Percentiles rank a stretch among this genome's conserved stretches.
phyloP scores from a whole-genome alignment of 176 grass and related monocot genomes.

The Panicum miliaceum region DNA sequence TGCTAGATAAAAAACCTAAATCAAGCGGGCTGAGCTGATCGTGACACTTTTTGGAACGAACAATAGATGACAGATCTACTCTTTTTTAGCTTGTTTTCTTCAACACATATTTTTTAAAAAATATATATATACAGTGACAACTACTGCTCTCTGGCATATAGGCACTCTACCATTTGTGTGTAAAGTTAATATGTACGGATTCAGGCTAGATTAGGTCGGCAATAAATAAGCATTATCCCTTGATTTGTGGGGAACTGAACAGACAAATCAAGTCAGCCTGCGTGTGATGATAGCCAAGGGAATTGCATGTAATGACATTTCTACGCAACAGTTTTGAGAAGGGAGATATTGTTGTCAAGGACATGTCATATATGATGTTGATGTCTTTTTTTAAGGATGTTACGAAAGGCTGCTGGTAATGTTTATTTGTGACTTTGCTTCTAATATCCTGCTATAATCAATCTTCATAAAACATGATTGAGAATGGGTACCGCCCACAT shows the following conservation, averaged over 20 bases:
- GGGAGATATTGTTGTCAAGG: background rate
- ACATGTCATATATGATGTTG: background rate
- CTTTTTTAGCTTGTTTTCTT: background rate
- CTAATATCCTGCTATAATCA: background rate
- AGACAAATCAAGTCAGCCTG: background rate
- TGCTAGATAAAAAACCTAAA: background rate
- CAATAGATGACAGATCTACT: background rate
- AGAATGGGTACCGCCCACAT: background rate
- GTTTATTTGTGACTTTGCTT: background rate
- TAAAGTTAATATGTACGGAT: background rate
- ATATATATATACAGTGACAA: background rate
- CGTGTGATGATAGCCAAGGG: background rate
- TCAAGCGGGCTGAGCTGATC: background rate
- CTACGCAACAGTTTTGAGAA: background rate
- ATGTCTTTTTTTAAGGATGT: background rate
- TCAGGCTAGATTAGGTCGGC: background rate
- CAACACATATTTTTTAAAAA: background rate
- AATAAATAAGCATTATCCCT: background rate
- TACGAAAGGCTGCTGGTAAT: background rate
- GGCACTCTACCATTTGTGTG: background rate
- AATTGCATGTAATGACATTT: background rate
- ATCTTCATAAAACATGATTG: background rate
- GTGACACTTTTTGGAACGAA: background rate
- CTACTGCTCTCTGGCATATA: background rate
- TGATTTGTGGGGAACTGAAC: background rate